A percentile compares a stretch with the other conserved stretches of the same genome.
Evolutionary conservation across 2,329 filamentous ascomycete genomes (phyloP).

Genomic region (Alternaria atra): DNA sequence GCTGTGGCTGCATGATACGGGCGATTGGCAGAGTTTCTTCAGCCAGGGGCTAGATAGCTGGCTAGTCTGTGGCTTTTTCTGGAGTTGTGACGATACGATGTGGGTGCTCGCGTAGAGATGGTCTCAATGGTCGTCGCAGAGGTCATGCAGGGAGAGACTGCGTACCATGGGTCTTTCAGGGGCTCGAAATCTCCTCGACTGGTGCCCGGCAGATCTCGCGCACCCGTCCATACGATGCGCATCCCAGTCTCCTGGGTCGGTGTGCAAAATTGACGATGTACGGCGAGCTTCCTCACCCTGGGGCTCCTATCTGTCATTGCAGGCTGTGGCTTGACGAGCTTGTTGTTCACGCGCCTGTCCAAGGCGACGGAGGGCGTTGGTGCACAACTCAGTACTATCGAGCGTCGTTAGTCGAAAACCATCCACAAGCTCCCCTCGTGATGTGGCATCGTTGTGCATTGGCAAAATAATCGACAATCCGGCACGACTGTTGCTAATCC

Average conservation of each 20-base stretch:
- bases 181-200: background rate
- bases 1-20: background rate
- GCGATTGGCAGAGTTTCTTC: background rate
- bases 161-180: constrained; percentile 9
- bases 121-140: constrained; percentile 4
- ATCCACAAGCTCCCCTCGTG: background rate
- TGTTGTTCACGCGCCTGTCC: background rate
- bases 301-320: background rate
- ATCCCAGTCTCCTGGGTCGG: background rate
- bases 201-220: constrained; percentile 2
- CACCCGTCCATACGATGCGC: background rate
- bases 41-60: background rate
- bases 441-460: constrained; percentile 2
- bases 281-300: background rate
- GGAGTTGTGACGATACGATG: background rate
- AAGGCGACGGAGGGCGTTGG: background rate
- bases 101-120: background rate
- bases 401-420: background rate
- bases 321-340: background rate
- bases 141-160: constrained; percentile 11
- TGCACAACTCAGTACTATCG: background rate
- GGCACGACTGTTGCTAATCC: background rate
- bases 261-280: background rate
- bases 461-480: background rate
- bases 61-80: background rate